A percentile compares a stretch with the other conserved stretches of the same genome.
Conservation (phyloP, 257 asterid genomes). For the Nicotiana paniculata region DNA sequence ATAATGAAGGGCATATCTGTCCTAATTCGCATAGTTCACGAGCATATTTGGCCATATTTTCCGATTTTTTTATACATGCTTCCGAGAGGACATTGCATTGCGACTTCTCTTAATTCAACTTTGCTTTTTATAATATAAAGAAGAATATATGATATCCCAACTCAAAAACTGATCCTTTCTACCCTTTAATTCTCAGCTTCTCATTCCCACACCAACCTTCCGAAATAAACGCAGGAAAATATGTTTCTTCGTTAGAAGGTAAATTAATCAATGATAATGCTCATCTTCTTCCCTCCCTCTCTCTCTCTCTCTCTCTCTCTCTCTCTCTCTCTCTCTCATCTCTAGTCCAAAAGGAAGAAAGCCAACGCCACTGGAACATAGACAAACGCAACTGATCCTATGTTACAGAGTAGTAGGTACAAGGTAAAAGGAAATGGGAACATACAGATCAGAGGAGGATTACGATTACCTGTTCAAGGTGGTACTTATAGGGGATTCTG, state of each 20-base stretch:
- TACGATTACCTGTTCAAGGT: constrained; percentile 46
- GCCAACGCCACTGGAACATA: not conserved
- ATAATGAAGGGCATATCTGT: no score
- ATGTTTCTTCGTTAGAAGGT: not conserved
- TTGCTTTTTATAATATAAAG: no score
- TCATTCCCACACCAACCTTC: not conserved
- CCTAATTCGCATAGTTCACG: no score
- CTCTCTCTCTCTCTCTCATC: not conserved
- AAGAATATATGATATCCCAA: no score
- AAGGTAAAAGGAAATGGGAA: constrained; percentile 15
- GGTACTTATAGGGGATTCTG: constrained; percentile 40
- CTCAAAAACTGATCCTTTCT: not conserved
- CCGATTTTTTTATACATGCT: no score
- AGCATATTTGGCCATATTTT: no score
- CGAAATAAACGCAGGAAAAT: not conserved
- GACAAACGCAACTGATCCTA: not conserved
- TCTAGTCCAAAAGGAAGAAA: not conserved
- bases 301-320: not conserved
- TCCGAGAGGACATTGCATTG: no score
- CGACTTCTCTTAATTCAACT: no score
- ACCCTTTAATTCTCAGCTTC: not conserved
- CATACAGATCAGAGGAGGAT: constrained; percentile 38
- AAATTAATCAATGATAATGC: not conserved
- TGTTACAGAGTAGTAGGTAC: not conserved
- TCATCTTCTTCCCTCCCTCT: not conserved